phyloP scores from a whole-genome alignment of 257 asterid species.

The Petunia secreta region DNA sequence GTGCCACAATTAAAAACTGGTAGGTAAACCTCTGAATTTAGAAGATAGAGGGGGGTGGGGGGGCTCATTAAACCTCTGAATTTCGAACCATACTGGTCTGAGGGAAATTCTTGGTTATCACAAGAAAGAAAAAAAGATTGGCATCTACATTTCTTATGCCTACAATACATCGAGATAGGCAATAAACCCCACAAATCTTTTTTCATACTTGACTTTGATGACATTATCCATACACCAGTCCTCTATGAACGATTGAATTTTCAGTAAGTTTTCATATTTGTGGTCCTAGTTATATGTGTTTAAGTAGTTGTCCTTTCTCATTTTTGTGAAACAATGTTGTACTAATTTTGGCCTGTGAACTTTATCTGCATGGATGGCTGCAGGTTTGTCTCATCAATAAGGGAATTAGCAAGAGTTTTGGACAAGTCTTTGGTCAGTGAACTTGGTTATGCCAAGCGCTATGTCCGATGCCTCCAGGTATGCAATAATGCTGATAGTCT shows the following conservation, averaged over 20 bases:
- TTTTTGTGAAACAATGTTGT: not conserved
- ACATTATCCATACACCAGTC: not conserved
- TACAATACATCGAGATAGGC: not conserved
- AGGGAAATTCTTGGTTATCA: no score
- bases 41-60: no score
- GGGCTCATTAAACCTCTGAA: no score
- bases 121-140: no score
- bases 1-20: no score
- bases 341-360: not conserved
- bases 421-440: slow-evolving; percentile 28
- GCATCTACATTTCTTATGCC: no score
- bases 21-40: no score
- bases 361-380: not conserved
- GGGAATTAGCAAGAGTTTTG: slow-evolving; percentile 31
- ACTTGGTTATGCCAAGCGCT: slow-evolving; percentile 35
- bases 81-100: no score
- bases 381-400: slow-evolving; percentile 35
- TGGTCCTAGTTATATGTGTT: not conserved
- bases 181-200: not conserved
- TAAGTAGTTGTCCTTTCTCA: not conserved
- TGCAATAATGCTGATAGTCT: not conserved
- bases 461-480: slow-evolving; percentile 43
- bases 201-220: not conserved
- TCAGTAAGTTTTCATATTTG: not conserved
- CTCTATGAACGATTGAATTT: not conserved